Base-by-base conservation (phyloP, 495 filamentous ascomycete genomes). In the Aspergillus nanangensis region DNA sequence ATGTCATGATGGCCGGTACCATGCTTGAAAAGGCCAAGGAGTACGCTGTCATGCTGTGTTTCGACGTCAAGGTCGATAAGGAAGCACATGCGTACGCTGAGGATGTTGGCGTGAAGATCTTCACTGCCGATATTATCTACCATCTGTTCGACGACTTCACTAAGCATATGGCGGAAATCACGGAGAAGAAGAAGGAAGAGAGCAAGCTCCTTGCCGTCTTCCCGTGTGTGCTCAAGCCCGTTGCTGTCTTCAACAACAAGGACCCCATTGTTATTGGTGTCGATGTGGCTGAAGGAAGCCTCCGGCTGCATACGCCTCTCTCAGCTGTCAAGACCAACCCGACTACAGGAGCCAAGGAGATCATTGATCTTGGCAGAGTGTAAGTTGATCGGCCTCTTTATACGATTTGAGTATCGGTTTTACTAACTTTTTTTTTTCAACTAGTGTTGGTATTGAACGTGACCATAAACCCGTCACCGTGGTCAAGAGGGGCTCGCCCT, bases 61-160 rank as follows among this genome's bases (percentile, higher is more conserved):
- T 99, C 76, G 94, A 99, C 61, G 94, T 99, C 65, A 96, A 96
- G 73, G 87, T 99, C 18, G 94, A 99, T 67, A 96, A 95, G 66
- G 94, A 99, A 57, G 94, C 94, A 1, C 78, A 84, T 55, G 77
- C 77, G 11, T 96, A 97, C 55, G 94, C 94, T 32, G 87, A 95
- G 8, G 90, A 96, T 43, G 81, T 95, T 31, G 92, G 92, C 23
- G 87, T 99, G 63, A 99, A 96, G 78, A 88, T 99, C 58, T 97
- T 97, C 74, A 95, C 89, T 1, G 94, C 94, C 5, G 90, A 99
- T 55, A 99, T 99, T 56, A 99, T 99, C 51, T 99, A 99, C 62
- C 94, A 99, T 63, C 74, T 99, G 42, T 99, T 99, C 63, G 94
- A 99, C 61, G 76, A 83, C 50, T 99, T 97, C 74, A 96, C 88